A percentile compares a stretch with the other conserved stretches of the same genome.
These are phyloP conservation scores for Metschnikowia cerradonensis DNA, from an alignment of 805 yeast species.

Conservation along the genomic window DNA sequence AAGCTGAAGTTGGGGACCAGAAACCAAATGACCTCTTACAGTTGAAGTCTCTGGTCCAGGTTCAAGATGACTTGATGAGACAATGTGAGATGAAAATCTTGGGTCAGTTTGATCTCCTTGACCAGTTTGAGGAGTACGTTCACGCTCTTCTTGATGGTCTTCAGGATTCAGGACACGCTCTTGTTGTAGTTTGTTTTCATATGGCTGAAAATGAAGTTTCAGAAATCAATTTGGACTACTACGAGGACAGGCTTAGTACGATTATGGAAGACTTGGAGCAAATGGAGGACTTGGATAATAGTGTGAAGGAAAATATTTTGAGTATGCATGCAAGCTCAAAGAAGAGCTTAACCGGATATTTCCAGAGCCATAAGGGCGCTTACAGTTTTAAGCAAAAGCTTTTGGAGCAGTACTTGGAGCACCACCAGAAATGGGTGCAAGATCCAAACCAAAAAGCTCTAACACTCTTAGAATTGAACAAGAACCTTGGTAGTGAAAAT, in stretches of 20 bases:
- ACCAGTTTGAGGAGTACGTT: background rate
- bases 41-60: background rate
- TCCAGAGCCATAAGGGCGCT: background rate
- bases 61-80: background rate
- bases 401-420: background rate
- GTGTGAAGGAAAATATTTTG: background rate
- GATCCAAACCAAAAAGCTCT: background rate
- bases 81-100: background rate
- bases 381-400: background rate
- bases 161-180: background rate
- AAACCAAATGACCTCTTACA: no score
- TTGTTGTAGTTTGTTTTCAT: background rate
- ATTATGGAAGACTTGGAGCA: background rate
- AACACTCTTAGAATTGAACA: background rate
- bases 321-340: background rate
- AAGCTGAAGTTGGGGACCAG: no score
- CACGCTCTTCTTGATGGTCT: background rate
- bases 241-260: background rate
- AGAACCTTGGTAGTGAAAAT: background rate
- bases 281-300: background rate
- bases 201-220: background rate
- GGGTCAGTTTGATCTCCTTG: background rate
- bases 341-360: background rate
- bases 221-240: background rate
- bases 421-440: background rate